These are phyloP conservation scores for Debaryomyces maramus DNA, from an alignment of 805 yeast genomes.

Conservation along the genomic window DNA sequence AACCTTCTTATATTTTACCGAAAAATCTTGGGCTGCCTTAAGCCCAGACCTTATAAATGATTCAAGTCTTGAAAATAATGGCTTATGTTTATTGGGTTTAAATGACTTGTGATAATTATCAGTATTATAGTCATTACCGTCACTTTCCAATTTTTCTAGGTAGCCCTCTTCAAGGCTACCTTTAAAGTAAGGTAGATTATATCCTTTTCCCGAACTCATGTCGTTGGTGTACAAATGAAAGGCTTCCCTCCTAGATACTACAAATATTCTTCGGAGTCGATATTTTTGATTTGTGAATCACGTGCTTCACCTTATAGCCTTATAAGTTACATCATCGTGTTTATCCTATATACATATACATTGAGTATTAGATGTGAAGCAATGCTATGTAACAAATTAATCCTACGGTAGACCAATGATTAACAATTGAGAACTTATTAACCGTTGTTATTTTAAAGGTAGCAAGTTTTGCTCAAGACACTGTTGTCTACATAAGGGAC, in stretches of 20 bases:
- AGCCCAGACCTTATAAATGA: background rate
- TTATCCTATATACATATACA: no score
- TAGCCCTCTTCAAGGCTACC: conserved; percentile 18
- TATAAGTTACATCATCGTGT: no score
- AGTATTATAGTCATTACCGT: conserved; percentile 19
- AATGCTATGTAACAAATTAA: no score
- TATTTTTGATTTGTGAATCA: conserved; percentile 1
- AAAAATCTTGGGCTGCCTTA: conserved; percentile 4
- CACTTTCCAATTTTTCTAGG: conserved; percentile 9
- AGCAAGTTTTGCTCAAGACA: conserved; percentile 63
- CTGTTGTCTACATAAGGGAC: conserved; percentile 85
- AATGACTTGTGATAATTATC: conserved; percentile 23
- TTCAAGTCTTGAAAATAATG: conserved; percentile 3
- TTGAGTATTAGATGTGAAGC: no score
- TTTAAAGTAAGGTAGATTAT: conserved; percentile 23
- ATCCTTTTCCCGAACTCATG: conserved; percentile 17
- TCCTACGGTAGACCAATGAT: no score
- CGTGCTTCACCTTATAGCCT: no score
- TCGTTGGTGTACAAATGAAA: no score
- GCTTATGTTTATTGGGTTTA: conserved; percentile 20
- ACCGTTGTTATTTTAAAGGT: conserved; percentile 44
- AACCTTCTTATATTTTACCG: conserved; percentile 27
- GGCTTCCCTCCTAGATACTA: no score
- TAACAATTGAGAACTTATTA: no score
- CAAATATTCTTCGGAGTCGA: no score